These are phyloP conservation scores for Microstegium vimineum DNA, from an alignment of 176 grass and related monocot species.

Conservation along the genomic window DNA sequence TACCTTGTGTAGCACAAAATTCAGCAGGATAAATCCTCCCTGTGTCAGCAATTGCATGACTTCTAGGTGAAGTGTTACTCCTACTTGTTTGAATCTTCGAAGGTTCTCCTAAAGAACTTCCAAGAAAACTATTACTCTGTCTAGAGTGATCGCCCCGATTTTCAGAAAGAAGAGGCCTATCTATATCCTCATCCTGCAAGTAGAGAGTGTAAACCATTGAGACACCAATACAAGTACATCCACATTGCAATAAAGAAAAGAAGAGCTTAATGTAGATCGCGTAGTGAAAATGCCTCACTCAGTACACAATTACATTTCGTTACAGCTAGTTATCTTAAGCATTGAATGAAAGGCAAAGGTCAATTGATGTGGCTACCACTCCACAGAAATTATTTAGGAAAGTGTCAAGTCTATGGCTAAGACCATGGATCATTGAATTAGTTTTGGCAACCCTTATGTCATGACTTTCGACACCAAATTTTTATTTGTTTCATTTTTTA, in stretches of 20 bases:
- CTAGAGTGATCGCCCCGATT: slow-evolving; percentile 28
- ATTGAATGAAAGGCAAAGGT: neutral
- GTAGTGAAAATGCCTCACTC: neutral
- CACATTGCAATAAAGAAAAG: neutral
- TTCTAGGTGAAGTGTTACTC: slow-evolving; percentile 40
- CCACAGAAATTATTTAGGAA: neutral
- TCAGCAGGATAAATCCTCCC: slow-evolving; percentile 41
- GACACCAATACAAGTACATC: neutral
- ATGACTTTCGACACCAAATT: neutral
- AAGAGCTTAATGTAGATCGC: neutral
- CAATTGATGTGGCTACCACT: neutral
- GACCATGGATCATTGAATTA: neutral
- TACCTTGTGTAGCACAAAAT: slow-evolving; percentile 53
- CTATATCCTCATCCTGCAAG: slow-evolving; percentile 68
- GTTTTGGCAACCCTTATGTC: neutral
- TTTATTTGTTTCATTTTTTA: neutral
- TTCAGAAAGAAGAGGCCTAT: slow-evolving; percentile 65
- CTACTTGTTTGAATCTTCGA: slow-evolving; percentile 65
- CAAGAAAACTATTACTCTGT: slow-evolving; percentile 39
- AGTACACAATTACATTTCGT: neutral
- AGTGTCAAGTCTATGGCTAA: neutral
- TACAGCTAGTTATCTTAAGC: neutral
- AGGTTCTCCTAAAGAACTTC: slow-evolving; percentile 46
- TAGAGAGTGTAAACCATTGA: slow-evolving; percentile 14
- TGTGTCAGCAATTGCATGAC: slow-evolving; percentile 40